These are phyloP conservation scores for Chlorella vulgaris DNA, from an alignment of 139 green algal genomes.

Conservation along the genomic window DNA sequence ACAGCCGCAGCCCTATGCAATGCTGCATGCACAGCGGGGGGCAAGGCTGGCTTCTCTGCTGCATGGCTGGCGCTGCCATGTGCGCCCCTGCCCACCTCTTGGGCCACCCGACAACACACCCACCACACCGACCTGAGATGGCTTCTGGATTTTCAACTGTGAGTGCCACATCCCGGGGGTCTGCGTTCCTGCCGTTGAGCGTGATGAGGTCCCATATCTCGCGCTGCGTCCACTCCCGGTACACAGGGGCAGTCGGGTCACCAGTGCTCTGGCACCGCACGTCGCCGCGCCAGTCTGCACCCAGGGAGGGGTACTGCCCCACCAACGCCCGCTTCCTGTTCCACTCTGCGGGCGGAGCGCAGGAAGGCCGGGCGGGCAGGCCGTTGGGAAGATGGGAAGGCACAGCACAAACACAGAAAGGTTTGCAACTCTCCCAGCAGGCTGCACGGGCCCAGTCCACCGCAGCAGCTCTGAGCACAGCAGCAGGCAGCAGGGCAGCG, in stretches of 20 bases:
- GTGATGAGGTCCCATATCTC: slow-evolving; percentile 57
- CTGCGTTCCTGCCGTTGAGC: slow-evolving; percentile 28
- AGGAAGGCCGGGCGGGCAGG: background rate
- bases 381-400: background rate
- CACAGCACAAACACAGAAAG: too few species aligned
- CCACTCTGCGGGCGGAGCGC: slow-evolving; percentile 31
- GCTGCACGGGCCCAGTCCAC: too few species aligned
- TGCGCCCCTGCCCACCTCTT: too few species aligned
- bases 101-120: too few species aligned
- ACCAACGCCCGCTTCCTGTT: background rate
- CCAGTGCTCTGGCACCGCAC: slow-evolving; percentile 25
- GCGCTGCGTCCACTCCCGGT: slow-evolving; percentile 47
- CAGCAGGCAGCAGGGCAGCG: background rate
- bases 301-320: slow-evolving; percentile 26
- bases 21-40: too few species aligned
- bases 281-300: slow-evolving; percentile 45
- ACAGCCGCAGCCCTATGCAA: too few species aligned
- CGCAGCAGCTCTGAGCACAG: too few species aligned
- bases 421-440: too few species aligned
- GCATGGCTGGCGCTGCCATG: too few species aligned
- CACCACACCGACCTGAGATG: background rate
- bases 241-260: slow-evolving; percentile 24
- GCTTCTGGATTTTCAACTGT: slow-evolving; percentile 7
- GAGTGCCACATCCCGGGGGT: slow-evolving; percentile 37
- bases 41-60: too few species aligned